A percentile compares a stretch with the other conserved stretches of the same genome.
phyloP scores from a whole-genome alignment of 1,284 basidiomycete species.

The Rhodotorula sp. region DNA sequence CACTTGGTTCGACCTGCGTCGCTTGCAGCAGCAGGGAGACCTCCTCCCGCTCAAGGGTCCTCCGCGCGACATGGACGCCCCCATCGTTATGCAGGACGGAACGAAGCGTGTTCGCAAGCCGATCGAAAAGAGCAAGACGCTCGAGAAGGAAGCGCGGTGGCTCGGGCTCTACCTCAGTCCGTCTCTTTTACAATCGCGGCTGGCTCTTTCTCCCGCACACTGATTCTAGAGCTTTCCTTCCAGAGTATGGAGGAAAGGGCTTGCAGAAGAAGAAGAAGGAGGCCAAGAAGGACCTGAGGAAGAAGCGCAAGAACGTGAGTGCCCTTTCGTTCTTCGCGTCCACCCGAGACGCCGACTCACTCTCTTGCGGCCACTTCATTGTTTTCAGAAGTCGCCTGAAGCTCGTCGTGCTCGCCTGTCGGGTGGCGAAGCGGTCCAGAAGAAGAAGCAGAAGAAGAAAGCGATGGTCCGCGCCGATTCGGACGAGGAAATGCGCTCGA shows the following conservation, averaged over 20 bases:
- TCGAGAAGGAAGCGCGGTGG: constrained; percentile 4
- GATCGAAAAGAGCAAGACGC: neutral
- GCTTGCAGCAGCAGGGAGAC: neutral
- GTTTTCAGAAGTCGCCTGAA: too few relatives aligned
- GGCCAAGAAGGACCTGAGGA: neutral
- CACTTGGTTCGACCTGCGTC: constrained; percentile 6
- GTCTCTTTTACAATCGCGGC: neutral
- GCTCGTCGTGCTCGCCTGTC: neutral
- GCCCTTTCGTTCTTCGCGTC: neutral
- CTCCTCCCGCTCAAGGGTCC: constrained; percentile 6
- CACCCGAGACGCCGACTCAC: neutral
- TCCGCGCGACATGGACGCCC: constrained; percentile 1
- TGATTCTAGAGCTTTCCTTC: too few relatives aligned
- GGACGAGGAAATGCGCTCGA: neutral
- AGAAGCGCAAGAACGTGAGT: neutral
- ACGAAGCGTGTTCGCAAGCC: neutral
- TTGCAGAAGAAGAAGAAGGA: neutral
- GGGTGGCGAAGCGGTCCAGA: neutral
- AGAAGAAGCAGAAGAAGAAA: too few relatives aligned
- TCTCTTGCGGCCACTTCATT: too few relatives aligned
- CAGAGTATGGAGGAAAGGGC: neutral
- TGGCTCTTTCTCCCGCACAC: neutral
- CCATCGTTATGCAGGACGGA: neutral
- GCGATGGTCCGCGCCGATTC: too few relatives aligned
- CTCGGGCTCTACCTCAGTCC: neutral